A percentile compares a stretch with the other conserved stretches of the same genome.
Evolutionary conservation across 78 protist genomes (phyloP).

Genomic region (Cavenderia fasciculata): DNA sequence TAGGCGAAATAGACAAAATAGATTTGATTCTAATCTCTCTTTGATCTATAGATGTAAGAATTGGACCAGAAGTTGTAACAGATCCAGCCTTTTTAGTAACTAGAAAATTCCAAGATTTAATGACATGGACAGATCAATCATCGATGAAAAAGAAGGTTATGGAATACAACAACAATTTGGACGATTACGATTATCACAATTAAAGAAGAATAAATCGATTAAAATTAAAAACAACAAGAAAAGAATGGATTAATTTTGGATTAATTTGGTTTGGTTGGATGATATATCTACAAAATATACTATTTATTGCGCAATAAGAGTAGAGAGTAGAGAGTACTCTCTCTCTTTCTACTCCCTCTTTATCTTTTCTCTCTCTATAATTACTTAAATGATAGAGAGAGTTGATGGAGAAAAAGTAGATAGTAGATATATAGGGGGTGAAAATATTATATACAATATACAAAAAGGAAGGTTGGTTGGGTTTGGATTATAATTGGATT

Average conservation of each 20-base stretch:
- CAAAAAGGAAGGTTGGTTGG: neutral
- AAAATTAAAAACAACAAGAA: neutral
- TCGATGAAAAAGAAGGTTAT: slow-evolving; percentile 49
- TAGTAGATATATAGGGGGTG: too few species aligned
- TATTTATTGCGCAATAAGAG: too few species aligned
- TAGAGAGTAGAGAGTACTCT: too few species aligned
- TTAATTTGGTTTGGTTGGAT: neutral
- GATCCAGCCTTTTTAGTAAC: slow-evolving; percentile 67
- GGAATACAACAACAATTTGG: slow-evolving; percentile 33
- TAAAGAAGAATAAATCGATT: neutral
- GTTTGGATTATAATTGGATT: neutral
- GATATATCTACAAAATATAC: neutral
- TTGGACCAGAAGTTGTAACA: slow-evolving; percentile 57
- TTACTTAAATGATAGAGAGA: too few species aligned
- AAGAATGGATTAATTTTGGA: neutral
- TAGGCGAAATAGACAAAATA: too few species aligned
- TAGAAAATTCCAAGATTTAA: slow-evolving; percentile 61
- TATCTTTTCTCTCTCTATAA: too few species aligned
- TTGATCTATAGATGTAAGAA: slow-evolving; percentile 44
- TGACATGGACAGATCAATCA: slow-evolving; percentile 61
- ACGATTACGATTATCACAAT: slow-evolving; percentile 40
- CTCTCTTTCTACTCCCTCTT: too few species aligned
- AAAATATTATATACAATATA: too few species aligned
- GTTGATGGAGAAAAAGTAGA: too few species aligned
- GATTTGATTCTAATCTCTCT: too few species aligned